Conservation (phyloP, 306 rosid genomes). For the Pterocarpus macrocarpus region DNA sequence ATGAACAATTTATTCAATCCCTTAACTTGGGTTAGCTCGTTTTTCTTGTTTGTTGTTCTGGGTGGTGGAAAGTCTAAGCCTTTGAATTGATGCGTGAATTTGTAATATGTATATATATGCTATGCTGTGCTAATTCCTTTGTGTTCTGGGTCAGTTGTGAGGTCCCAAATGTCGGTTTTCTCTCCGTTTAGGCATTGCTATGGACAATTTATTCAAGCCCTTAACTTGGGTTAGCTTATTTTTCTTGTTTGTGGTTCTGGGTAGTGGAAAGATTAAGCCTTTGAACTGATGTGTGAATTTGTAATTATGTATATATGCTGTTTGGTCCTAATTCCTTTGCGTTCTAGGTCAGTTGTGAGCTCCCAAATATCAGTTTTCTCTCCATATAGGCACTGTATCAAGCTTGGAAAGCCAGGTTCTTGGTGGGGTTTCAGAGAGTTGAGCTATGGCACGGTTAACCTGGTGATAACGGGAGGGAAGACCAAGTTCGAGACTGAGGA, state of each 20-base stretch:
- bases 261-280: neutral
- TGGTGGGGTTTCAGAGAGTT: slow-evolving; percentile 64
- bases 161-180: slow-evolving; percentile 43
- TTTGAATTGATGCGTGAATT: slow-evolving; percentile 24
- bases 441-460: slow-evolving; percentile 78
- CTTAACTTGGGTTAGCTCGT: neutral
- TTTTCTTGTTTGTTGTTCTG: slow-evolving; percentile 29
- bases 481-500: slow-evolving; percentile 78
- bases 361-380: slow-evolving; percentile 41
- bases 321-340: neutral
- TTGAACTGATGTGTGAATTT: too few relatives aligned
- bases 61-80: slow-evolving; percentile 38
- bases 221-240: slow-evolving; percentile 10
- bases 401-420: slow-evolving; percentile 37
- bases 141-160: slow-evolving; percentile 64
- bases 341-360: slow-evolving; percentile 56
- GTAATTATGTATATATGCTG: too few relatives aligned
- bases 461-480: slow-evolving; percentile 81
- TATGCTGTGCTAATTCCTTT: slow-evolving; percentile 20
- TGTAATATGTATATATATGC: slow-evolving; percentile 2
- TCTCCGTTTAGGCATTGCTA: slow-evolving; percentile 40
- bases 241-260: slow-evolving; percentile 30
- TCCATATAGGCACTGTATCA: slow-evolving; percentile 40
- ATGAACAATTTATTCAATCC: neutral
- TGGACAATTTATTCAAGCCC: neutral